Evolutionary conservation across 1,284 basidiomycete species (phyloP), one percentile per base, ranked within the genome.

Genomic region (Schizophyllum commune): DNA sequence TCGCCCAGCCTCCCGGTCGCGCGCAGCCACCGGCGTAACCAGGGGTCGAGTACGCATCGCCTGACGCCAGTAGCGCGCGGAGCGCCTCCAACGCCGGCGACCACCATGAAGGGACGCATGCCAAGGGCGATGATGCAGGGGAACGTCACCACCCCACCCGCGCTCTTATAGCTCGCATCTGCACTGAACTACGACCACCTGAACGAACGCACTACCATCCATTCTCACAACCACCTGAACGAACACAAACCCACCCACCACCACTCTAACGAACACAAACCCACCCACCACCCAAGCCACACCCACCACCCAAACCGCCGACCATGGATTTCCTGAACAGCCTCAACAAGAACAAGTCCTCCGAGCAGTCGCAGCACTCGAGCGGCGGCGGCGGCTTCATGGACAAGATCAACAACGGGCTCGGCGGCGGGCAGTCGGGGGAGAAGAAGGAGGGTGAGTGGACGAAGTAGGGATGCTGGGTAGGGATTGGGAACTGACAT

Each of bases 381-480:
- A n/a, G n/a, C 39, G 2, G 55, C 32, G 58, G 63, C 11, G 61
- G 62, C 21, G 64, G 60, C 52, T 56, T 66, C 58, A 66, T 65
- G 61, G 61, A 59, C 39, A 65, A 65, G 22, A 57, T 68, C 2
- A 65, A 67, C 55, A 52, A 52, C 32, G 19, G 63, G 5, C 52
- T 68, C 51, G 67, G 67, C 6, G 67, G 67, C 4, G 67, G 67
- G 1, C 56, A 60, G 34, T 20, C 59, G 8, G 65, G 65, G 15
- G 67, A 67, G 63, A 60, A 64, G 34, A 66, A 68, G 1, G 66
- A 67, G 62, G 67, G 67, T 66, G 19, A 17, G 61, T 61, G n/a
- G n/a, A n/a, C n/a, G n/a, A n/a, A n/a, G n/a, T n/a, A n/a, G n/a
- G n/a, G n/a, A n/a, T n/a, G n/a, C n/a, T n/a, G n/a, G n/a, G n/a